Conservation (phyloP, 2,329 filamentous ascomycete species). For the Pseudogymnoascus sp. region DNA sequence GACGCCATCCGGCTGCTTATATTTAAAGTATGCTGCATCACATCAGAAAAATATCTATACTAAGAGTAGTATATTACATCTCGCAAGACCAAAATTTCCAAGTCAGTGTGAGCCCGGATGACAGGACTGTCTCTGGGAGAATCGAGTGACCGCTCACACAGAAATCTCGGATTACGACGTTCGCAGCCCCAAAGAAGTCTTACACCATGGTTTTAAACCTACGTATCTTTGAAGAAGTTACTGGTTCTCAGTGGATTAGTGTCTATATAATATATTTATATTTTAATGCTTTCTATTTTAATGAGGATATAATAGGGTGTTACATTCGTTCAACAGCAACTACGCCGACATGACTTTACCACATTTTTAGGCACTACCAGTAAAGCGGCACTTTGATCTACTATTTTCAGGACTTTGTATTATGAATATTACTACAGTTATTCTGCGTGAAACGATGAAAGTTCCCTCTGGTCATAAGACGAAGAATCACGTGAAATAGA, state of each 20-base stretch:
- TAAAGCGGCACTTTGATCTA: background rate
- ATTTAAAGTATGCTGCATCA: constrained; percentile 35
- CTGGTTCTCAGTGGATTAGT: constrained; percentile 32
- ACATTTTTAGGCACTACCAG: background rate
- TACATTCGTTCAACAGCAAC: background rate
- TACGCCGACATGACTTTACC: background rate
- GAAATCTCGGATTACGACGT: constrained; percentile 38
- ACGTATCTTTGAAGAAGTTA: constrained; percentile 33
- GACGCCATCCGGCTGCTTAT: constrained; percentile 66
- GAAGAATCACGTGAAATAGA: background rate
- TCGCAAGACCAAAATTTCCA: constrained; percentile 64
- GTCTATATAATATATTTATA: constrained; percentile 29
- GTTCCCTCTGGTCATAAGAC: background rate
- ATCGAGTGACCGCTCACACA: constrained; percentile 42
- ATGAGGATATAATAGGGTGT: background rate
- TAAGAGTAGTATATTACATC: constrained; percentile 58
- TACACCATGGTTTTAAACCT: constrained; percentile 35
- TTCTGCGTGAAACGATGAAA: background rate
- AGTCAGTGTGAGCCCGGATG: constrained; percentile 63
- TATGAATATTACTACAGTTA: background rate
- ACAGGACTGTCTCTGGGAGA: constrained; percentile 75
- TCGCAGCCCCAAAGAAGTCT: constrained; percentile 32
- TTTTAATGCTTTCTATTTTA: background rate
- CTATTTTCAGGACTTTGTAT: background rate
- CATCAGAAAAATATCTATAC: constrained; percentile 31